Percentiles rank a stretch among this genome's conserved stretches.
Evolutionary conservation across 208 protist genomes (phyloP).

Genomic region (Balamuthia mandrillaris): DNA sequence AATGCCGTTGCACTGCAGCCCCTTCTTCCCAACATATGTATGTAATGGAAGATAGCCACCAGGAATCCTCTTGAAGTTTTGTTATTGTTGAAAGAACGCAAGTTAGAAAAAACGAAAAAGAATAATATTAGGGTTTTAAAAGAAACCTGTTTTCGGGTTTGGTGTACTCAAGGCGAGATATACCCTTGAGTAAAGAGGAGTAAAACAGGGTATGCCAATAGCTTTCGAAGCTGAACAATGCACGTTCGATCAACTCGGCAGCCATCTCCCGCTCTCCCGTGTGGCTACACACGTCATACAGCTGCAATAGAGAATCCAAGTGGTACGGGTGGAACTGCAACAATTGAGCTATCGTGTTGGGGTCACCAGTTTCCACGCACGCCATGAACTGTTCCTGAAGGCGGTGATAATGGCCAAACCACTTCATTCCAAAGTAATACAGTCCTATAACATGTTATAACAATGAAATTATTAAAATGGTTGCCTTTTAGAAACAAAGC

Average conservation of each 20-base stretch:
- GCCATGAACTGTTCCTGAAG: conserved; percentile 8
- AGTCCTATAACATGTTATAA: too few species aligned
- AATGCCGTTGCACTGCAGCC: conserved; percentile 7
- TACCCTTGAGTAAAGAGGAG: background rate
- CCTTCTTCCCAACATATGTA: conserved; percentile 1
- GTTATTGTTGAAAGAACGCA: background rate
- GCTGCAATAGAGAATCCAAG: conserved; percentile 5
- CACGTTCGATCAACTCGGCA: conserved; percentile 7
- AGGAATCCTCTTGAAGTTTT: background rate
- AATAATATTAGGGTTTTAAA: background rate
- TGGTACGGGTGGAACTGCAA: conserved; percentile 11
- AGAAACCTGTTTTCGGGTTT: background rate
- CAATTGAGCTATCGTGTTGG: conserved; percentile 14
- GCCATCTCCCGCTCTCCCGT: conserved; percentile 28
- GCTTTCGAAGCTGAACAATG: conserved; percentile 25
- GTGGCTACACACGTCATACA: conserved; percentile 8
- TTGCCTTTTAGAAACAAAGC: too few species aligned
- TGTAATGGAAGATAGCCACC: background rate
- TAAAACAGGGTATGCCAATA: conserved; percentile 10
- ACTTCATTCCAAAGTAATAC: conserved; percentile 9
- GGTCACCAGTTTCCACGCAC: conserved; percentile 14
- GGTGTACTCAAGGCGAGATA: background rate
- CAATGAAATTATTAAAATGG: too few species aligned
- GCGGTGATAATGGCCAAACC: background rate
- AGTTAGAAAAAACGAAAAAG: background rate